Percentiles rank a stretch among this genome's conserved stretches.
phyloP scores from a whole-genome alignment of 208 protist species.

The Leptomonas pyrrhocoris region DNA sequence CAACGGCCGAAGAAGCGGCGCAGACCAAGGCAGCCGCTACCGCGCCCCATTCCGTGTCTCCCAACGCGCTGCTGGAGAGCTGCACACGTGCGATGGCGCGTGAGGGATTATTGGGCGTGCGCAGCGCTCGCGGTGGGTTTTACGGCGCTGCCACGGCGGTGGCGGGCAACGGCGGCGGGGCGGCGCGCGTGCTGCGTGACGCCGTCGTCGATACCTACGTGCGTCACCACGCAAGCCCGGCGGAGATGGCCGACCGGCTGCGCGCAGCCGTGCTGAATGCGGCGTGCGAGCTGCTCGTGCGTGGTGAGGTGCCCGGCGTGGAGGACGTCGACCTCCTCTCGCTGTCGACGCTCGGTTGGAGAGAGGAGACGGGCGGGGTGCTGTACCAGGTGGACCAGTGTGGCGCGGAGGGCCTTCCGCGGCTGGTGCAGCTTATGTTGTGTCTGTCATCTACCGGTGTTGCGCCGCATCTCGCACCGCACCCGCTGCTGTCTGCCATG shows the following conservation, averaged over 20 bases:
- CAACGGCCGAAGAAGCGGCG: background rate
- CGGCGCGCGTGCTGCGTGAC: constrained; percentile 9
- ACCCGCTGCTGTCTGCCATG: constrained; percentile 62
- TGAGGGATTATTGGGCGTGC: constrained; percentile 44
- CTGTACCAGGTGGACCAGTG: constrained; percentile 52
- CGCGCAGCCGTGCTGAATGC: constrained; percentile 68
- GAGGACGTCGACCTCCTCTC: constrained; percentile 65
- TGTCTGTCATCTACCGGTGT: constrained; percentile 35
- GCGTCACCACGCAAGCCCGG: constrained; percentile 29
- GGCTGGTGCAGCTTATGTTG: constrained; percentile 43
- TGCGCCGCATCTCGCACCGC: constrained; percentile 50
- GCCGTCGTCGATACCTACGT: constrained; percentile 41
- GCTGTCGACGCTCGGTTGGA: constrained; percentile 65
- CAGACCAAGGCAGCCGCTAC: background rate
- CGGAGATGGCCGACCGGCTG: constrained; percentile 57
- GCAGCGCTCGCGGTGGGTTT: constrained; percentile 51
- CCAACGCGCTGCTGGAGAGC: constrained; percentile 15
- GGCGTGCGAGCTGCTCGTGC: constrained; percentile 57
- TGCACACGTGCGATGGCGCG: constrained; percentile 37
- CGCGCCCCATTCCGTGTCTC: background rate
- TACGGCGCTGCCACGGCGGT: constrained; percentile 30
- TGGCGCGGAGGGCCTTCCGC: constrained; percentile 33
- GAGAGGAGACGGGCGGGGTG: constrained; percentile 62
- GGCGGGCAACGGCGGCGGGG: constrained; percentile 2
- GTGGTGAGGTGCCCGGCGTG: constrained; percentile 40